Base-by-base conservation (phyloP, 495 filamentous ascomycete genomes). In the Trichoderma virens region DNA sequence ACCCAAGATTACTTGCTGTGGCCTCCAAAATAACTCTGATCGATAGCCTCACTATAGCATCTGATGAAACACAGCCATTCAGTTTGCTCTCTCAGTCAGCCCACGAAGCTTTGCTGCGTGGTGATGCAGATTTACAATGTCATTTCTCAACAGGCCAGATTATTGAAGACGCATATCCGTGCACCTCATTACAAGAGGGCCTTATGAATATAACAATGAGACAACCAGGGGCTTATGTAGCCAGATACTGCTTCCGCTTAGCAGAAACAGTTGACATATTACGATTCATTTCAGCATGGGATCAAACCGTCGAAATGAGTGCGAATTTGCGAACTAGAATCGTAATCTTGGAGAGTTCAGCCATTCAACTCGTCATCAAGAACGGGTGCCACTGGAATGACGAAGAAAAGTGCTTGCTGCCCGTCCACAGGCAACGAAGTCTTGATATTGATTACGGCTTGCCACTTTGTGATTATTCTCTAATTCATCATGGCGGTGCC, bases 291-390 rank as follows among this genome's bases (percentile, higher is more conserved):
- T 62, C 64, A 2, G 79, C 82, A 16, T 86, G 83, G 84, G 67
- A 79, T 56, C 69, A 67, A 3, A 81, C 85, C 23, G 73, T 84
- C 18, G 70, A 80, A 2, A 71, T 79, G 6, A 78, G 81, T 65
- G 83, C 86, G 39, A 88, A 90, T 65, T 80, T 91, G 7, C 80
- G 89, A 35, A 91, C 88, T 13, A 80, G 83, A 9, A 61, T 61
- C 28, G 11, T 61, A 14, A 1, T 61, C 9, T 5, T 39, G 1
- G 2, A 61, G 4, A 5, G 34, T 2, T 64, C 73, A 0, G 63
- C 70, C 27, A 45, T 67, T 11, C 72, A 68, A 28, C 60, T 70
- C 1, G 65, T 75, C 8, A 60, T 72, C 20, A 61, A 68, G 2
- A 31, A 65, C 60, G 65, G 31, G 0, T 13, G 38, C 7, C 61